Percentiles rank a stretch among this genome's conserved stretches.
Conservation (phyloP, 2,329 filamentous ascomycete species). For the Penicillium sp. region DNA sequence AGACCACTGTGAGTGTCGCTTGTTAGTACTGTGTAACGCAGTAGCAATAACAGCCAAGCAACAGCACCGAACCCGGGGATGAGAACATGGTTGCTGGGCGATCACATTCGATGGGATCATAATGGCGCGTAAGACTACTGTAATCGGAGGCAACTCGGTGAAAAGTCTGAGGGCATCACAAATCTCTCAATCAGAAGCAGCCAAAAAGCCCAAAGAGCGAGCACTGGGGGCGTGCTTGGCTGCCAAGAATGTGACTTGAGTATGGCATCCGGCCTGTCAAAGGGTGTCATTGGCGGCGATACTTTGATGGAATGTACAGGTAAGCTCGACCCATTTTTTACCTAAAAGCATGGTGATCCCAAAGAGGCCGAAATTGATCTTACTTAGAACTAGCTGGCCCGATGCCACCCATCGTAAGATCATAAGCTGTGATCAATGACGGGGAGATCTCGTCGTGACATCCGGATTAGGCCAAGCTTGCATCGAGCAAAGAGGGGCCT, state of each 20-base stretch:
- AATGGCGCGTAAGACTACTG: not conserved
- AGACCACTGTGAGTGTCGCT: not conserved
- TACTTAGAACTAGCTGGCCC: not conserved
- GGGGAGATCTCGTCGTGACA: constrained; percentile 4
- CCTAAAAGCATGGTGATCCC: not conserved
- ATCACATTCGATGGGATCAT: not conserved
- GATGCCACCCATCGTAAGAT: not conserved
- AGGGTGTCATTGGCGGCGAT: not conserved
- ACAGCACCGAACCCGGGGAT: not conserved
- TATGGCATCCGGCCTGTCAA: not conserved
- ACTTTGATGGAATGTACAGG: constrained; percentile 4
- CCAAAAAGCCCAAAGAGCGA: not conserved
- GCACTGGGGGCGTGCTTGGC: not conserved
- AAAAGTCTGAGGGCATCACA: not conserved
- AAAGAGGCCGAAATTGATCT: not conserved
- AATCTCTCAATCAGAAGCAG: not conserved
- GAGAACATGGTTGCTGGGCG: not conserved
- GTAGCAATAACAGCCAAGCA: not conserved
- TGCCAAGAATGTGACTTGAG: constrained; percentile 10
- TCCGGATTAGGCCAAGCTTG: constrained; percentile 1
- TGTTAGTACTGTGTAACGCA: not conserved
- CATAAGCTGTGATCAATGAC: constrained; percentile 13
- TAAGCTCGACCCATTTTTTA: not conserved
- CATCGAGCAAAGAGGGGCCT: not conserved
- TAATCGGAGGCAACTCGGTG: not conserved